A percentile compares a stretch with the other conserved stretches of the same genome.
Evolutionary conservation across 2,329 filamentous ascomycete genomes (phyloP).

Genomic region (Phialophora expanda): DNA sequence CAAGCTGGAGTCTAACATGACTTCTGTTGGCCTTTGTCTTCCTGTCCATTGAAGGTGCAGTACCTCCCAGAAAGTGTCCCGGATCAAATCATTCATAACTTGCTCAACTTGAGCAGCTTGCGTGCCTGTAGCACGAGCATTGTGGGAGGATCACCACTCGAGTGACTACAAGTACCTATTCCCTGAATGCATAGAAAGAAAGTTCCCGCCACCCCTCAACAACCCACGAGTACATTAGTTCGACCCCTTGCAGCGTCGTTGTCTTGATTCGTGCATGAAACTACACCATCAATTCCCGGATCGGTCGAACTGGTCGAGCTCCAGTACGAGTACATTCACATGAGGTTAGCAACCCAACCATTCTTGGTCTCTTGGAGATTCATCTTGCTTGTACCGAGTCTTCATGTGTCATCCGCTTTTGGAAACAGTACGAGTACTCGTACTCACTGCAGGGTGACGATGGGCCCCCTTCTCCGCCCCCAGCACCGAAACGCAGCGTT

Average conservation of each 20-base stretch:
- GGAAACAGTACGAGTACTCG: no score
- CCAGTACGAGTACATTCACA: no score
- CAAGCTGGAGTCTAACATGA: neutral
- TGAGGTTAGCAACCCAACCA: no score
- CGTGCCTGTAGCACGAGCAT: neutral
- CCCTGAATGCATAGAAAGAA: neutral
- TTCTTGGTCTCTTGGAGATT: no score
- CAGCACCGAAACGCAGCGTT: no score
- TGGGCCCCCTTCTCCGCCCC: no score
- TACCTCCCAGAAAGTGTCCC: neutral
- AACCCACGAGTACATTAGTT: neutral
- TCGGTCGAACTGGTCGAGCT: neutral
- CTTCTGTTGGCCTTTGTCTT: neutral
- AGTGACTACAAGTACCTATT: neutral
- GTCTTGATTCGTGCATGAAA: neutral
- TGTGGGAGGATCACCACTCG: neutral
- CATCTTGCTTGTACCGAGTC: no score
- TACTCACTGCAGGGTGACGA: no score
- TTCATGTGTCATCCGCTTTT: no score
- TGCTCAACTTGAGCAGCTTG: neutral
- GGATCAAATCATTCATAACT: neutral
- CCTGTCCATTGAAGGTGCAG: neutral
- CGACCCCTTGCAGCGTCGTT: neutral
- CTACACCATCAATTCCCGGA: neutral
- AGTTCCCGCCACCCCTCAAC: neutral